Evolutionary conservation across 176 grass and related monocot genomes (phyloP).

Genomic region (Bolboschoenus planiculmis): DNA sequence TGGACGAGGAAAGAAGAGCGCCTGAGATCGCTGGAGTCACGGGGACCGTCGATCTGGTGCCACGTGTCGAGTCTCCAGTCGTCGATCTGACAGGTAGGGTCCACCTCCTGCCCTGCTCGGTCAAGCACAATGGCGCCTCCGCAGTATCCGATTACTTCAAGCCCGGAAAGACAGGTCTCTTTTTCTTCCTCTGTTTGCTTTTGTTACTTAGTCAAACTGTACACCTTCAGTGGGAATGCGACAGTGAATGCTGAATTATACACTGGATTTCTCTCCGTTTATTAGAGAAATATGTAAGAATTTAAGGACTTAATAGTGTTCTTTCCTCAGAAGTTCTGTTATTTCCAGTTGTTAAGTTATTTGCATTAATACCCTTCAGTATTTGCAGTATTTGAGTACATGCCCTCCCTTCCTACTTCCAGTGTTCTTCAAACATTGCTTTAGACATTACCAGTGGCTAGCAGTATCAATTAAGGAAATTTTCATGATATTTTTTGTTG

Average conservation of each 20-base stretch:
- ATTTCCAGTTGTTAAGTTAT: too few relatives aligned
- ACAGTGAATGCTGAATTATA: background rate
- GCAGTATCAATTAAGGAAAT: background rate
- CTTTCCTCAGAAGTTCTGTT: too few relatives aligned
- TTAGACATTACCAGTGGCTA: background rate
- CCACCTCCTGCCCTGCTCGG: constrained; percentile 78
- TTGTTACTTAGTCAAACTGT: background rate
- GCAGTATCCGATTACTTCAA: constrained; percentile 83
- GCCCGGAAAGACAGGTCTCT: constrained; percentile 62
- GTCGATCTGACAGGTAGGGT: constrained; percentile 38
- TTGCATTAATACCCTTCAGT: background rate
- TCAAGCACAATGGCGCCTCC: constrained; percentile 51
- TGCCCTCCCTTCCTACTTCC: background rate
- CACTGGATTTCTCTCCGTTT: background rate
- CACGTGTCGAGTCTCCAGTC: background rate
- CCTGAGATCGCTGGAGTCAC: constrained; percentile 24
- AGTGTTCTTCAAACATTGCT: background rate
- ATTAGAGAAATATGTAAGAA: background rate
- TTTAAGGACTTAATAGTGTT: background rate
- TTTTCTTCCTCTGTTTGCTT: constrained; percentile 8
- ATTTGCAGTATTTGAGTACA: background rate
- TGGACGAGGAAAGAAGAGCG: constrained; percentile 5
- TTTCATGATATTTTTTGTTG: background rate
- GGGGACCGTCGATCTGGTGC: constrained; percentile 41
- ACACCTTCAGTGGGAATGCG: background rate